Evolutionary conservation across 139 green algal genomes (phyloP).

Genomic region (Yamagishiella unicocca): DNA sequence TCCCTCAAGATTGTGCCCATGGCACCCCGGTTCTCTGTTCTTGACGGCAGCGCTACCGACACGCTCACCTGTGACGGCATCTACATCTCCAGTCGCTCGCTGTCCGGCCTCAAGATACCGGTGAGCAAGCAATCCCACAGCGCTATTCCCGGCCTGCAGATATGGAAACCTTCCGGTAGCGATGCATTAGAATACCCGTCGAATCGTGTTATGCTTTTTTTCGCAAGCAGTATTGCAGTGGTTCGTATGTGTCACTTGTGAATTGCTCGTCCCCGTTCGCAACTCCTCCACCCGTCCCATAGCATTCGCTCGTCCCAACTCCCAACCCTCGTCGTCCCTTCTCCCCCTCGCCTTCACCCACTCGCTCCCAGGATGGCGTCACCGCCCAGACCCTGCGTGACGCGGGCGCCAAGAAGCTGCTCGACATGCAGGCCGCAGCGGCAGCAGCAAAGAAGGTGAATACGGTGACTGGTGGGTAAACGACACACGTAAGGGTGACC

Average conservation of each 20-base stretch:
- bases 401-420: neutral
- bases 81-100: neutral
- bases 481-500: neutral
- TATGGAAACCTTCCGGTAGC: no score
- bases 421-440: neutral
- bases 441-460: conserved; percentile 3
- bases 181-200: no score
- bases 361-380: neutral
- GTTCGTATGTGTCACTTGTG: no score
- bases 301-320: neutral
- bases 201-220: no score
- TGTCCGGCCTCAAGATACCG: neutral
- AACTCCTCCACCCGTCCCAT: neutral
- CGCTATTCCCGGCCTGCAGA: no score
- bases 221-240: no score
- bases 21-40: neutral
- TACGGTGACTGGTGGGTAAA: neutral
- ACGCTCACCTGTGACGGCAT: neutral
- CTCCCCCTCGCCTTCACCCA: neutral
- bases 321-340: neutral
- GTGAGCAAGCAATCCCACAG: no score
- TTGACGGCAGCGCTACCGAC: neutral
- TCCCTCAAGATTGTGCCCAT: neutral
- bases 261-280: neutral
- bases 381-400: neutral